Evolutionary conservation across 2,329 filamentous ascomycete species (phyloP).

Genomic region (Xylariaceae sp.): DNA sequence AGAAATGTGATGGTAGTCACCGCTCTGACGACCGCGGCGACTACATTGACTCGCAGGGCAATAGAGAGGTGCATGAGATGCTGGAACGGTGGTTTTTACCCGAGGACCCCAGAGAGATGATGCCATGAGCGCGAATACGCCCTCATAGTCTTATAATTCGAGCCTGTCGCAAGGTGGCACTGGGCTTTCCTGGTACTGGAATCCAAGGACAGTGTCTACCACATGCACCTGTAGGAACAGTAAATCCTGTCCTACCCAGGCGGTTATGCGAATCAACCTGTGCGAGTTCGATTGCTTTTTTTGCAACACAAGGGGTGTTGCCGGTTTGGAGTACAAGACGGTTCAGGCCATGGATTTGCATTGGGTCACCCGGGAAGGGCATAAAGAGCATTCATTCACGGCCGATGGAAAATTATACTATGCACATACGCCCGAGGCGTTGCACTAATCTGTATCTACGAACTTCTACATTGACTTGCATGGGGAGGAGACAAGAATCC

Average conservation of each 20-base stretch:
- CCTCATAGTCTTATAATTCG: not conserved
- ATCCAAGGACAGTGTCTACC: not conserved
- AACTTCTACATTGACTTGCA: not conserved
- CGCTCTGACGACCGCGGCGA: not conserved
- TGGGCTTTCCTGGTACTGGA: not conserved
- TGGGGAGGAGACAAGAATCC: not conserved
- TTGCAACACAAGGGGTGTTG: slow-evolving; percentile 10
- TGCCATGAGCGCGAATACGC: not conserved
- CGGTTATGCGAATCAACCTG: not conserved
- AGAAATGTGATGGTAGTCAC: slow-evolving; percentile 16
- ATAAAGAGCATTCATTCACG: not conserved
- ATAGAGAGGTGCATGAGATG: slow-evolving; percentile 3
- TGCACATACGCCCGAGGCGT: not conserved
- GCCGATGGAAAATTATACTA: not conserved
- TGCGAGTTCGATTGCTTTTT: slow-evolving; percentile 16
- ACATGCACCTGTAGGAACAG: not conserved
- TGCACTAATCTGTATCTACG: not conserved
- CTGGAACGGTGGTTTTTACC: not conserved
- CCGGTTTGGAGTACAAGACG: slow-evolving; percentile 21
- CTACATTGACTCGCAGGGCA: too few species aligned
- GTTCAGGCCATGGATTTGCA: slow-evolving; percentile 18
- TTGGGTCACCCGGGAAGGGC: slow-evolving; percentile 3
- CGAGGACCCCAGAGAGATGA: not conserved
- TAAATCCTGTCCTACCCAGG: not conserved
- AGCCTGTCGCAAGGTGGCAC: not conserved